phyloP scores from a whole-genome alignment of 768 basidiomycete genomes.

The Amylocystis lapponica region DNA sequence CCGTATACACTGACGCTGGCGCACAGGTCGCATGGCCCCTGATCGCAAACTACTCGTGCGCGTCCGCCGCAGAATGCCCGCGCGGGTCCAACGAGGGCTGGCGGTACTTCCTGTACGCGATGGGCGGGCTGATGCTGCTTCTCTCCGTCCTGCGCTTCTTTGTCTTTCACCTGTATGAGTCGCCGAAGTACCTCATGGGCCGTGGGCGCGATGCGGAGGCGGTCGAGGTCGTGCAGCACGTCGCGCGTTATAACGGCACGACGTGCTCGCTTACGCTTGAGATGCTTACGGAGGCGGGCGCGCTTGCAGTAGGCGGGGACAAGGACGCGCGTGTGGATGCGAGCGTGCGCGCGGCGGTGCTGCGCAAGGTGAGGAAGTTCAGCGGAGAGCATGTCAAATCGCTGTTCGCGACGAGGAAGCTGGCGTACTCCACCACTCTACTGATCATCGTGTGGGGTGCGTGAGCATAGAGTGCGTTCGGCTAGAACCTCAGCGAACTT shows the following conservation, averaged over 20 bases:
- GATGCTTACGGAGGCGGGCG: conserved; percentile 31
- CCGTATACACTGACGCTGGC: too few relatives aligned
- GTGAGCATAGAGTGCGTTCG: too few relatives aligned
- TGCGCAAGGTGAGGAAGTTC: conserved; percentile 35
- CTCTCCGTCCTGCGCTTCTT: conserved; percentile 61
- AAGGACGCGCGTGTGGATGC: conserved; percentile 25
- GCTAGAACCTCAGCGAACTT: too few relatives aligned
- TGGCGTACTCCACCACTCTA: conserved; percentile 44
- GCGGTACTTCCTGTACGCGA: conserved; percentile 69
- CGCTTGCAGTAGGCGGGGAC: conserved; percentile 4
- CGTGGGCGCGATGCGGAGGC: conserved; percentile 58
- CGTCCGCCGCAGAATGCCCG: conserved; percentile 33
- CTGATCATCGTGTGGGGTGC: conserved; percentile 46
- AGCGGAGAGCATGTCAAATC: conserved; percentile 38
- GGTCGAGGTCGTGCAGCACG: conserved; percentile 52
- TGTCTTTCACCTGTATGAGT: conserved; percentile 61
- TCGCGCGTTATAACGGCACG: conserved; percentile 57
- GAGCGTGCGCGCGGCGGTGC: conserved; percentile 31
- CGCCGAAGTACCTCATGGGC: conserved; percentile 68
- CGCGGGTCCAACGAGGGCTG: conserved; percentile 60
- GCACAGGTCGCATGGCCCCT: conserved; percentile 71
- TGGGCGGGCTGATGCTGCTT: conserved; percentile 66
- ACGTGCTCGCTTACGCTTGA: conserved; percentile 44
- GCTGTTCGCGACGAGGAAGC: conserved; percentile 43
- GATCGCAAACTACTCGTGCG: conserved; percentile 60